Percentiles rank a stretch among this genome's conserved stretches.
Conservation (phyloP, 2,329 filamentous ascomycete species). For the Raffaelea ambrosiae region DNA sequence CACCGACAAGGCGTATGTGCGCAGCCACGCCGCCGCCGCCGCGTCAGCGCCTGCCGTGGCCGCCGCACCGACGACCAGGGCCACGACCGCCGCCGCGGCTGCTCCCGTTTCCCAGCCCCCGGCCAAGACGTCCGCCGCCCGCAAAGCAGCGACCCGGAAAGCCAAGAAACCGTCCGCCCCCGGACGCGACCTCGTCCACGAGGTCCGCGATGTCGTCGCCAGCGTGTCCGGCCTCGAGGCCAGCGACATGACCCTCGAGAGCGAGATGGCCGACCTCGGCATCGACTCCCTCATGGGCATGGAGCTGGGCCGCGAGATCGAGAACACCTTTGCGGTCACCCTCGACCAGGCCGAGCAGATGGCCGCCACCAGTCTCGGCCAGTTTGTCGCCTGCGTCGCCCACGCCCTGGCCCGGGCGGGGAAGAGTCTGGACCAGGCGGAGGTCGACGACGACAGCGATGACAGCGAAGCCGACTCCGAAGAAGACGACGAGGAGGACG, state of each 20-base stretch:
- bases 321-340: slow-evolving; percentile 25
- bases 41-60: too few relatives aligned
- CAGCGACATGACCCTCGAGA: slow-evolving; percentile 25
- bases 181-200: too few relatives aligned
- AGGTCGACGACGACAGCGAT: too few relatives aligned
- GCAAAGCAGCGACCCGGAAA: too few relatives aligned
- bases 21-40: too few relatives aligned
- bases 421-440: not conserved
- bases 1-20: not conserved
- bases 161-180: too few relatives aligned
- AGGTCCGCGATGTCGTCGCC: slow-evolving; percentile 12
- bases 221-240: slow-evolving; percentile 26
- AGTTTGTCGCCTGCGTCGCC: slow-evolving; percentile 2
- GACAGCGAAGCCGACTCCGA: too few relatives aligned
- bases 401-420: too few relatives aligned
- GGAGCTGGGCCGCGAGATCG: slow-evolving; percentile 35
- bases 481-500: too few relatives aligned
- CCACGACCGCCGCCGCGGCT: not conserved
- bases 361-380: not conserved
- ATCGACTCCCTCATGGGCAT: slow-evolving; percentile 43
- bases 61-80: not conserved
- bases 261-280: slow-evolving; percentile 31
- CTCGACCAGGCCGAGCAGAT: slow-evolving; percentile 3
- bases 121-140: too few relatives aligned
- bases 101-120: too few relatives aligned